Conservation (phyloP, 2,329 filamentous ascomycete species). For the Lachnellula occidentalis region DNA sequence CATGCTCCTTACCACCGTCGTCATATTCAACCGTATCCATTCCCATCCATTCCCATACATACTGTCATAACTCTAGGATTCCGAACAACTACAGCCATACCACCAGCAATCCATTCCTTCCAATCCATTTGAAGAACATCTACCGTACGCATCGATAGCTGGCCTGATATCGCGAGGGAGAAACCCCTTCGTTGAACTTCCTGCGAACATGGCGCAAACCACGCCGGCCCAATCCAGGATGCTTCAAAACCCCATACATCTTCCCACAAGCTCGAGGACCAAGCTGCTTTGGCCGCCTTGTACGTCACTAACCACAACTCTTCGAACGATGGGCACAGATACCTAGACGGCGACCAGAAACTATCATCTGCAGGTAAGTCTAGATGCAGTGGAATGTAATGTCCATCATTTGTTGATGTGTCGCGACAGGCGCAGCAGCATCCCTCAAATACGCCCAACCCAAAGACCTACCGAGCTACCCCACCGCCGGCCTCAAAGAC, state of each 20-base stretch:
- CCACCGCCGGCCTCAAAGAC: conserved; percentile 56
- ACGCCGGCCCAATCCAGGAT: conserved; percentile 14
- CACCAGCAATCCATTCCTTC: not conserved
- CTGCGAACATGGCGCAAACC: conserved; percentile 12
- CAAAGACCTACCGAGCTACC: conserved; percentile 68
- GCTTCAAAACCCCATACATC: conserved; percentile 15
- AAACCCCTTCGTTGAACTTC: not conserved
- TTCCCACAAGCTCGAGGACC: conserved; percentile 33
- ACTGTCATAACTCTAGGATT: no score
- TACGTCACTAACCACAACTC: conserved; percentile 42
- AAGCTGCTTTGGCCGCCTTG: conserved; percentile 56
- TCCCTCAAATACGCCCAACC: conserved; percentile 68
- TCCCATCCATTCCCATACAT: no score
- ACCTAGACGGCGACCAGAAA: conserved; percentile 47
- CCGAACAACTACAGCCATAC: no score
- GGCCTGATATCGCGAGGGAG: no score
- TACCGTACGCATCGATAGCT: not conserved
- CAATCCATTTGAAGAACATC: not conserved
- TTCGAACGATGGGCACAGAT: conserved; percentile 15
- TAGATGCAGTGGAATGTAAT: not conserved
- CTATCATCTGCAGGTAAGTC: conserved; percentile 51
- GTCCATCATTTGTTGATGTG: not conserved
- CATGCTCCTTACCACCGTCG: no score
- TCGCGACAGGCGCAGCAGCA: conserved; percentile 47
- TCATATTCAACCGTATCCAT: no score